These are phyloP conservation scores for Pisolithus tinctorius DNA, from an alignment of 768 basidiomycete genomes.

Conservation along the genomic window DNA sequence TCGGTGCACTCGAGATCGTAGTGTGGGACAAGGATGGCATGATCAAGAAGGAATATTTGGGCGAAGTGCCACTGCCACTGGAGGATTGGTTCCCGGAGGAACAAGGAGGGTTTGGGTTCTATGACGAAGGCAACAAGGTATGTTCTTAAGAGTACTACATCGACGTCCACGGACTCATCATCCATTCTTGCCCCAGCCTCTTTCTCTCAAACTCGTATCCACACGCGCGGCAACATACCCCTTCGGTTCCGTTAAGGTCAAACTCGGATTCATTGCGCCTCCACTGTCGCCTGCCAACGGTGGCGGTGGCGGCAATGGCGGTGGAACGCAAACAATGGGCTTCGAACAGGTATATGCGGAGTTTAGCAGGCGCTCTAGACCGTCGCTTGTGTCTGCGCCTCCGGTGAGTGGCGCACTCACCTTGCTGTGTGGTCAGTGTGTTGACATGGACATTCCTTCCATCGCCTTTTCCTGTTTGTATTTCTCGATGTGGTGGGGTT, in stretches of 20 bases:
- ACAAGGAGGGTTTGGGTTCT: constrained; percentile 39
- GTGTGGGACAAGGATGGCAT: constrained; percentile 93
- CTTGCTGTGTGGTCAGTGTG: constrained; percentile 4
- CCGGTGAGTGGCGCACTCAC: constrained; percentile 46
- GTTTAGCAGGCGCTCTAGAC: constrained; percentile 55
- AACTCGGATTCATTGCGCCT: constrained; percentile 51
- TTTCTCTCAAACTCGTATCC: constrained; percentile 40
- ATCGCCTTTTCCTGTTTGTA: too few relatives aligned
- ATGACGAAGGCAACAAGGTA: constrained; percentile 65
- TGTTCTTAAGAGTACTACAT: constrained; percentile 15
- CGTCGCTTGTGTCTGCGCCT: constrained; percentile 67
- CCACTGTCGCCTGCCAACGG: constrained; percentile 19
- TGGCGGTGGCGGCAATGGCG: background rate
- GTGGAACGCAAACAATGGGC: constrained; percentile 27
- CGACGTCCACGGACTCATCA: constrained; percentile 2
- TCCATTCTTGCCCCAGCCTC: constrained; percentile 28
- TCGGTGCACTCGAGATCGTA: constrained; percentile 76
- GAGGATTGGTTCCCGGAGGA: constrained; percentile 68
- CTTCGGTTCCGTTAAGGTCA: constrained; percentile 50
- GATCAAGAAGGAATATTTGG: constrained; percentile 83
- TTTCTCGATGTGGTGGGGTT: background rate
- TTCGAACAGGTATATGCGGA: constrained; percentile 59
- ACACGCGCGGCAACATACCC: constrained; percentile 41
- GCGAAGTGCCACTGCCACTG: constrained; percentile 74
- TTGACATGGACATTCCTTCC: too few relatives aligned